Base-by-base conservation (phyloP, 345 rosid genomes). In the Gossypium ekmanianum region DNA sequence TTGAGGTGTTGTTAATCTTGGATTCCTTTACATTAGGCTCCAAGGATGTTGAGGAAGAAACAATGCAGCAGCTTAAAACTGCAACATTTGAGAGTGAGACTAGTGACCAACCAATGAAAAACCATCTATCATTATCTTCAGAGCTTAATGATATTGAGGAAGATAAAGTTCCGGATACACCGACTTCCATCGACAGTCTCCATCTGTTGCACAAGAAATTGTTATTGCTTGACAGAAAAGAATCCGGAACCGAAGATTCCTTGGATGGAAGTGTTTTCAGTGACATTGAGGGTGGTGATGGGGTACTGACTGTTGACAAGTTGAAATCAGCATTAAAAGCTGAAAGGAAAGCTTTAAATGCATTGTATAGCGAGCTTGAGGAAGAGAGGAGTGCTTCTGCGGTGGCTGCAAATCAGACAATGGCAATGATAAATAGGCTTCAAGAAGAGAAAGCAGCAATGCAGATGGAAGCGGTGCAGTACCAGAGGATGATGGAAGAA, bases 391-490 rank as follows among this genome's bases (percentile, higher is more conserved):
- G 84, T 27, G 97, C 99, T 18, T 96, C 99, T 18, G 97, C 98
- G 0, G 81, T 88, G 11, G 97, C 99, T 0, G 91, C 99, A 0
- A 92, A 80, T 81, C 97, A 96, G 76, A 96, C 99, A 20, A 96
- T 96, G 99, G 98, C 99, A 2, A 96, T 96, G 99, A 96, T 96
- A 74, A 96, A 93, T 62, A 84, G 98, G 77, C 91, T 96, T 71
- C 99, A 96, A 65, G 99, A 96, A 77, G 98, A 96, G 87, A 96
- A 92, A 80, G 97, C 99, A 0, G 97, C 97, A 13, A 89, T 93
- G 98, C 98, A 93, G 89, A 96, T 96, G 99, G 99, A 96, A 76
- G 99, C 98, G 17, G 79, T 93, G 81, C 99, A 96, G 81, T 96
- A 96, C 43, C 97, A 96, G 82, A 84, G 99, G 74, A 93, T 96